Base-by-base conservation (phyloP, 352 stramenopile species). In the Pythium vanterpoolii region DNA sequence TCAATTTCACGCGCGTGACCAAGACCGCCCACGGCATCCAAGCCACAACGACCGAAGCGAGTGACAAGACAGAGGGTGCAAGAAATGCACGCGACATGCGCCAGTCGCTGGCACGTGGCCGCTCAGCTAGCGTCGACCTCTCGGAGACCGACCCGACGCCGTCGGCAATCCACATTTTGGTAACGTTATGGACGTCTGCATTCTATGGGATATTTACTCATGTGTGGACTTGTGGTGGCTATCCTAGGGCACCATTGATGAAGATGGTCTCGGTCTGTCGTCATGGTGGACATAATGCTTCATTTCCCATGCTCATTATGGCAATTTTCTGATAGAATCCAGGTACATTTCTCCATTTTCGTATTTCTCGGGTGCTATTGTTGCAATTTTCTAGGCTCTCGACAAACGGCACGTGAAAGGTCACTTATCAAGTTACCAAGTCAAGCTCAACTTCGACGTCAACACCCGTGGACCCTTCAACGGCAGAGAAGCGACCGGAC, bases 21-120 rank as follows among this genome's bases (percentile, higher is more conserved):
- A 94, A 94, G 71, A 94, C 85, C n/a, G 80, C 82, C 28, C 90
- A 90, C 49, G 84, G 85, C 38, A 94, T 94, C 45, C 85, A 94
- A 64, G 85, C 85, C 30, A 93, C 83, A 50, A 90, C 84, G 27
- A 92, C 82, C 16, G 85, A 94, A 48, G 81, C 85, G n/a, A 87
- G 69, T 24, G 83, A 92, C 56, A 89, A 87, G 44, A 66, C 58
- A 10, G 52, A 66, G 3, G 64, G 60, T 10, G 74, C 61, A 8
- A 34, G 53, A 5, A 68, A 61, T n/a, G 69, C 70, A 9, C 73
- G 73, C 13, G 81, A 92, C 54, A 87, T 89, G 77, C 76, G 77
- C n/a, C 75, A 90, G 56, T 85, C 74, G 21, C 61, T 89, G 34
- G 72, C 84, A 26, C 83, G 82, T 38, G 73, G 81, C 47, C 80